A percentile compares a stretch with the other conserved stretches of the same genome.
phyloP scores from a whole-genome alignment of 352 stramenopile genomes.

The Plasmopara halstedii region DNA sequence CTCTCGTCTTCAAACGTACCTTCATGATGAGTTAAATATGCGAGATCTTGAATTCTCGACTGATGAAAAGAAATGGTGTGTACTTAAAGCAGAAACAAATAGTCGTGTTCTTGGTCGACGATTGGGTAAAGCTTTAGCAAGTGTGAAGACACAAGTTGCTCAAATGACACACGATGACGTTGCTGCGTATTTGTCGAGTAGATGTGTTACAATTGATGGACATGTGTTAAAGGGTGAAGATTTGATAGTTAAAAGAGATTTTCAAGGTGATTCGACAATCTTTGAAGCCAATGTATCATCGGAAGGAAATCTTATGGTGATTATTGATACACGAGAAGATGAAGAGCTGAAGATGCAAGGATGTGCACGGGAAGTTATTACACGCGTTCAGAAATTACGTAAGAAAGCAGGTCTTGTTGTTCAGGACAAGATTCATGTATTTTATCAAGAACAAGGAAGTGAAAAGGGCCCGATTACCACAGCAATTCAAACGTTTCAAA shows the following conservation, averaged over 20 bases:
- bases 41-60: conserved; percentile 86
- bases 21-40: conserved; percentile 97
- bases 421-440: conserved; percentile 95
- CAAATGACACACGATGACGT: conserved; percentile 68
- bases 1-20: conserved; percentile 87
- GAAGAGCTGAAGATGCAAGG: conserved; percentile 92
- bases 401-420: conserved; percentile 94
- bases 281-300: conserved; percentile 86
- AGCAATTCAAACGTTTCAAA: conserved; percentile 51
- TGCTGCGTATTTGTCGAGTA: conserved; percentile 51
- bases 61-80: conserved; percentile 89
- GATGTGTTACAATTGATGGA: conserved; percentile 78
- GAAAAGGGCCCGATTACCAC: conserved; percentile 43
- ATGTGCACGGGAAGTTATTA: conserved; percentile 95
- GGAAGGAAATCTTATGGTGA: conserved; percentile 90
- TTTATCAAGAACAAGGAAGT: conserved; percentile 78
- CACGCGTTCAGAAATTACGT: conserved; percentile 96
- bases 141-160: conserved; percentile 81
- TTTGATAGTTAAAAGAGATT: conserved; percentile 91
- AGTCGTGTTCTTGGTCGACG: conserved; percentile 93
- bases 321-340: conserved; percentile 94
- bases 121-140: conserved; percentile 94
- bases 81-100: conserved; percentile 92
- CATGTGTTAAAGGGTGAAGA: conserved; percentile 85
- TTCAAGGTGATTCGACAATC: conserved; percentile 89